phyloP scores from a whole-genome alignment of 257 asterid species.

The Scutellaria barbata region DNA sequence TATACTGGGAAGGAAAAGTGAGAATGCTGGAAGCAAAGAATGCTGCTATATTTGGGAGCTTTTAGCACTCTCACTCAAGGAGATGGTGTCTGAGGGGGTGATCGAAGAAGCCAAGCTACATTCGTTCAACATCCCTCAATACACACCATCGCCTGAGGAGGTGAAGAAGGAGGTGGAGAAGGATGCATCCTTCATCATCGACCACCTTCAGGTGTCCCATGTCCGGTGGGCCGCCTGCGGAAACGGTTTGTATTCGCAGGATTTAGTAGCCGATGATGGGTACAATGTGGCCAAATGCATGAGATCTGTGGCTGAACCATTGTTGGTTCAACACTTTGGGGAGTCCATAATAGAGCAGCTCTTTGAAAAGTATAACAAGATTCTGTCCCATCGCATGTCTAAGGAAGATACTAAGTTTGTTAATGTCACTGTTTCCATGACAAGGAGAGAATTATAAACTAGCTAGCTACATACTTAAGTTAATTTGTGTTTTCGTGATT shows the following conservation, averaged over 20 bases:
- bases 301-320: slow-evolving; percentile 72
- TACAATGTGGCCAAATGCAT: slow-evolving; percentile 57
- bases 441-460: slow-evolving; percentile 7
- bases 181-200: slow-evolving; percentile 58
- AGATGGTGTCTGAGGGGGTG: slow-evolving; percentile 58
- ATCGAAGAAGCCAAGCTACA: slow-evolving; percentile 54
- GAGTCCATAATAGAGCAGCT: slow-evolving; percentile 45
- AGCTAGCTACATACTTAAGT: too few species aligned
- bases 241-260: background rate
- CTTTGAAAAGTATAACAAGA: slow-evolving; percentile 42
- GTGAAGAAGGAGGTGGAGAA: slow-evolving; percentile 46
- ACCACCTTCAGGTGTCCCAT: slow-evolving; percentile 46
- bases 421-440: slow-evolving; percentile 52
- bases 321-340: slow-evolving; percentile 63
- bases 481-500: too few species aligned
- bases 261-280: slow-evolving; percentile 33
- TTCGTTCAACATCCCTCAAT: slow-evolving; percentile 65
- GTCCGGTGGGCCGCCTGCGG: slow-evolving; percentile 56
- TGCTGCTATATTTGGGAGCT: slow-evolving; percentile 70
- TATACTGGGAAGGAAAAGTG: slow-evolving; percentile 59
- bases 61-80: slow-evolving; percentile 51
- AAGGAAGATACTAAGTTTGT: slow-evolving; percentile 43
- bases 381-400: slow-evolving; percentile 39
- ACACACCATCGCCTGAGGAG: slow-evolving; percentile 62
- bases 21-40: slow-evolving; percentile 56